A percentile compares a stretch with the other conserved stretches of the same genome.
phyloP scores from a whole-genome alignment of 495 filamentous ascomycete species.

The Hyaloscypha variabilis region DNA sequence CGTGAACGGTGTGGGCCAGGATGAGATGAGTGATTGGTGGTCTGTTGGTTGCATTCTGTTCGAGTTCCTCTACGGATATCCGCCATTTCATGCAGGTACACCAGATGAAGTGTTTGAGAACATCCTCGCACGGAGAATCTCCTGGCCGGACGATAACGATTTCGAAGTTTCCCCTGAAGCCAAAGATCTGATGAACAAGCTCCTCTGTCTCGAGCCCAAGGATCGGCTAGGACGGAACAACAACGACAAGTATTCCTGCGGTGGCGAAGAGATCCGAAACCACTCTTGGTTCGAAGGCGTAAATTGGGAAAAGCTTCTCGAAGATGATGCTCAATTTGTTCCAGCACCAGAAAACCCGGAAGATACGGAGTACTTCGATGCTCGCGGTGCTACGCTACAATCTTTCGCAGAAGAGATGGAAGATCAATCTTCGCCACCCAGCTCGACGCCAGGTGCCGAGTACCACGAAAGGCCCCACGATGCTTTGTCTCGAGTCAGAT shows the following conservation, averaged over 20 bases:
- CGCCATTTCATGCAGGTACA: constrained; percentile 88
- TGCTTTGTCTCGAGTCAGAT: constrained; percentile 86
- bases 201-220: constrained; percentile 80
- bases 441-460: constrained; percentile 63
- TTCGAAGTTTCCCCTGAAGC: constrained; percentile 78
- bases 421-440: constrained; percentile 71
- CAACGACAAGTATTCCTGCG: constrained; percentile 74
- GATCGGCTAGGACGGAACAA: constrained; percentile 83
- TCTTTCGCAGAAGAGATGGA: constrained; percentile 91
- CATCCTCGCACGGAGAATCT: constrained; percentile 84
- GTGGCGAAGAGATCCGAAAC: constrained; percentile 84
- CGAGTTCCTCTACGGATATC: constrained; percentile 90
- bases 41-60: constrained; percentile 97
- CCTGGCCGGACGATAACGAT: constrained; percentile 79
- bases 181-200: constrained; percentile 87
- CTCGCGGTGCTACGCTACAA: constrained; percentile 86
- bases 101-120: constrained; percentile 97
- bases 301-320: constrained; percentile 86
- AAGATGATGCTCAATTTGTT: constrained; percentile 95
- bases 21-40: constrained; percentile 99
- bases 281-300: constrained; percentile 89
- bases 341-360: constrained; percentile 91
- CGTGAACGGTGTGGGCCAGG: constrained; percentile 90
- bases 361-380: constrained; percentile 97
- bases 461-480: constrained; percentile 90